These are phyloP conservation scores for Apophysomyces sp. DNA, from an alignment of 371 early-diverging fungal genomes.

Conservation along the genomic window DNA sequence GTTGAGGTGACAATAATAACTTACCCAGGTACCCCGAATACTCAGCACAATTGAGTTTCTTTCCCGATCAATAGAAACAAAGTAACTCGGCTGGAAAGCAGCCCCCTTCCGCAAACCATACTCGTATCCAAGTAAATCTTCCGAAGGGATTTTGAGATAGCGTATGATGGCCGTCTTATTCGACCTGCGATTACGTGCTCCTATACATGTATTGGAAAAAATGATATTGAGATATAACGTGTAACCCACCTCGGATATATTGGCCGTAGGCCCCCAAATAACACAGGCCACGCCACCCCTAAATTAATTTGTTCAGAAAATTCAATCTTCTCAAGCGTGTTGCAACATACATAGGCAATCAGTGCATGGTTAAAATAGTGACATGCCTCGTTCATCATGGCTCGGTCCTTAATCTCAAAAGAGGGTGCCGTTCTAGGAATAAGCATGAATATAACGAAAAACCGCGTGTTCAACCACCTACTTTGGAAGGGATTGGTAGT, in stretches of 20 bases:
- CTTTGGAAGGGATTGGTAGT: constrained; percentile 16
- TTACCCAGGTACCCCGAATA: constrained; percentile 86
- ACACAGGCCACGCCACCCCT: constrained; percentile 52
- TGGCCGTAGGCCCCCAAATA: constrained; percentile 54
- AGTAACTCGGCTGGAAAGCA: constrained; percentile 82
- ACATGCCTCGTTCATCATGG: constrained; percentile 17
- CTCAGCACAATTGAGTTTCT: constrained; percentile 71
- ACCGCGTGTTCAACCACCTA: not conserved
- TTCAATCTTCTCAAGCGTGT: not conserved
- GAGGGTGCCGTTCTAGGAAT: constrained; percentile 2
- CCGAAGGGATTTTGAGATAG: constrained; percentile 63
- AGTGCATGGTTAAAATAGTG: constrained; percentile 32
- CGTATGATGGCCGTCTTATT: constrained; percentile 70
- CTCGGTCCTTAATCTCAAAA: constrained; percentile 10
- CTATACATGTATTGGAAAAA: constrained; percentile 49
- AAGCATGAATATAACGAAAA: not conserved
- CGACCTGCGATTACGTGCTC: constrained; percentile 41
- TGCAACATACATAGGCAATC: constrained; percentile 25
- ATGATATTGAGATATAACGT: constrained; percentile 22
- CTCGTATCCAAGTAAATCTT: constrained; percentile 79
- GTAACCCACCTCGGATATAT: constrained; percentile 33
- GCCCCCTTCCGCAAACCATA: constrained; percentile 64
- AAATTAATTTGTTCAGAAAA: not conserved
- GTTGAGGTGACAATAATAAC: not conserved
- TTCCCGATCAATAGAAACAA: constrained; percentile 69